Evolutionary conservation across 768 basidiomycete genomes (phyloP).

Genomic region (Sutorius australiensis): DNA sequence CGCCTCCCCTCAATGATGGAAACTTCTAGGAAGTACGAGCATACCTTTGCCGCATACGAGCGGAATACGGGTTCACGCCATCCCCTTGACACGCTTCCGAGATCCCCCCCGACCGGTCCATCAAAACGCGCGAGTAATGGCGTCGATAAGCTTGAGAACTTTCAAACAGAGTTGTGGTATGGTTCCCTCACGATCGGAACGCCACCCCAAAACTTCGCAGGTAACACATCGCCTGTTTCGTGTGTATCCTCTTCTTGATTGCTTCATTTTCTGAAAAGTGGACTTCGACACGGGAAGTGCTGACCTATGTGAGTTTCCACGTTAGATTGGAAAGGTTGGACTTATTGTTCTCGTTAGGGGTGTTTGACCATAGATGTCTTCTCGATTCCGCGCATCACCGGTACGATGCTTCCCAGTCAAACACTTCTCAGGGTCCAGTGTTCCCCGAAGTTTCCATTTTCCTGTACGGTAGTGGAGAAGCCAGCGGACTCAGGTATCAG

Average conservation of each 20-base stretch:
- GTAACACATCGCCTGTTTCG: constrained; percentile 16
- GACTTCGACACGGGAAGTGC: constrained; percentile 51
- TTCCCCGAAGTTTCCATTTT: constrained; percentile 23
- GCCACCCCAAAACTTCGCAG: constrained; percentile 37
- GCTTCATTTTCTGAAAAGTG: constrained; percentile 24
- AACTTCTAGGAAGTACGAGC: constrained; percentile 36
- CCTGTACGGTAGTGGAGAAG: constrained; percentile 38
- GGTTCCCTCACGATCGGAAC: constrained; percentile 44
- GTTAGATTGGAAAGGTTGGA: background rate
- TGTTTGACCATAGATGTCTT: constrained; percentile 25
- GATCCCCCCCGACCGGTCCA: background rate
- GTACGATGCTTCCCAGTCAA: constrained; percentile 25
- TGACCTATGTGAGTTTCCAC: constrained; percentile 33
- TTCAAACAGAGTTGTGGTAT: constrained; percentile 35
- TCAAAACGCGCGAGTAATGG: constrained; percentile 18
- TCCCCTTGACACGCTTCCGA: constrained; percentile 15
- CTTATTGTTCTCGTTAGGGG: constrained; percentile 26
- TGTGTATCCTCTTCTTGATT: background rate
- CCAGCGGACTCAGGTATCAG: constrained; percentile 29
- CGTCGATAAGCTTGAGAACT: constrained; percentile 27
- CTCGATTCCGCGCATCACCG: constrained; percentile 15
- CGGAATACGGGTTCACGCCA: constrained; percentile 41
- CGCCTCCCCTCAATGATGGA: background rate
- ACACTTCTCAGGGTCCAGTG: constrained; percentile 18
- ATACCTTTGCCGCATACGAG: constrained; percentile 40